phyloP scores from a whole-genome alignment of 2,329 filamentous ascomycete genomes.

The Metarhizium humberi region DNA sequence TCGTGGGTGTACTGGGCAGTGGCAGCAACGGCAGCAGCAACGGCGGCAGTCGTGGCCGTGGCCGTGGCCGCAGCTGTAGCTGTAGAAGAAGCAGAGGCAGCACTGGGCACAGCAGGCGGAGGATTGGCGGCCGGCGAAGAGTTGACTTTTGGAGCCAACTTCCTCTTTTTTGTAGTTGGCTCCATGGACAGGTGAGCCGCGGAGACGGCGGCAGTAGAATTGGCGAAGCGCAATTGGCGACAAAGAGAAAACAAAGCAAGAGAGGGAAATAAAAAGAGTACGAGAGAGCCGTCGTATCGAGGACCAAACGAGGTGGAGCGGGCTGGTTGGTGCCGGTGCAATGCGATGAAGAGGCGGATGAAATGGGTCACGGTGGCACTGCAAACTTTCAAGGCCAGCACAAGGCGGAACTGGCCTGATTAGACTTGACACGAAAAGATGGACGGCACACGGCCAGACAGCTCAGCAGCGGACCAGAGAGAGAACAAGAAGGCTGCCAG shows the following conservation, averaged over 20 bases:
- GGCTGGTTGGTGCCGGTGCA: neutral
- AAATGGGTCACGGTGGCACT: neutral
- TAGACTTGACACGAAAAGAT: conserved; percentile 1
- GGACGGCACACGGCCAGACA: neutral
- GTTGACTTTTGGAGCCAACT: conserved; percentile 33
- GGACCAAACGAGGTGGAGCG: neutral
- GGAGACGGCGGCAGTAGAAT: conserved; percentile 10
- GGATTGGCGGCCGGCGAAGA: conserved; percentile 19
- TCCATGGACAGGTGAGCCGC: conserved; percentile 24
- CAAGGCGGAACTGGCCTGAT: conserved; percentile 1
- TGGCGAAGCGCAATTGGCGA: conserved; percentile 6
- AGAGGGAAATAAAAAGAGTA: neutral
- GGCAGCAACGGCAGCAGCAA: neutral
- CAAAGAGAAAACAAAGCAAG: neutral
- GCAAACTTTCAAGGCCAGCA: neutral
- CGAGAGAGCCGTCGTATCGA: neutral
- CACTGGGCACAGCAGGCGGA: conserved; percentile 14
- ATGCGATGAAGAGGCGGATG: neutral
- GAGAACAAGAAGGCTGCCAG: neutral
- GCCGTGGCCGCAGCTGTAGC: too few species aligned
- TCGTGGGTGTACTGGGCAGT: conserved; percentile 3
- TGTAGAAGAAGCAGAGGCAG: neutral
- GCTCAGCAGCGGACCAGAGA: neutral
- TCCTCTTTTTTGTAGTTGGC: conserved; percentile 32
- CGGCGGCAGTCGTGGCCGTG: neutral